phyloP scores from a whole-genome alignment of 805 yeast species.

The Nakazawaea siamensis region DNA sequence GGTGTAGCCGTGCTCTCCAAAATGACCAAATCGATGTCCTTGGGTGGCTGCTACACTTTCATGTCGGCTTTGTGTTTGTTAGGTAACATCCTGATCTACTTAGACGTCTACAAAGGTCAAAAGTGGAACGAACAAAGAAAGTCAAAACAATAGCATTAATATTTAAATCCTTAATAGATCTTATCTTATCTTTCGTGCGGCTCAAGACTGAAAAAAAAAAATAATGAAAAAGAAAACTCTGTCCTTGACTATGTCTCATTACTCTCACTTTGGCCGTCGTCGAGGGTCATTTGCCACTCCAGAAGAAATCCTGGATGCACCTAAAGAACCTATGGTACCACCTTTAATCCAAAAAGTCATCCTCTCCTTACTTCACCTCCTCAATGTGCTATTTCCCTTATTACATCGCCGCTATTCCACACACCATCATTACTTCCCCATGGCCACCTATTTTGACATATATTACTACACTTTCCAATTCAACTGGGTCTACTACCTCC shows the following conservation, averaged over 20 bases:
- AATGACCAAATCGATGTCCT: conserved; percentile 43
- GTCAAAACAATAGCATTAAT: too few relatives aligned
- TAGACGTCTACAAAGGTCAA: conserved; percentile 5
- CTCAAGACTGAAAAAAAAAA: too few relatives aligned
- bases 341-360: too few relatives aligned
- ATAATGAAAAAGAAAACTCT: too few relatives aligned
- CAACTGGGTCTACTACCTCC: conserved; percentile 1
- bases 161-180: too few relatives aligned
- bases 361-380: conserved; percentile 1
- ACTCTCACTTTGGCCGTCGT: too few relatives aligned
- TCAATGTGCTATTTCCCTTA: conserved; percentile 4
- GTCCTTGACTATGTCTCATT: too few relatives aligned
- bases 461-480: background rate
- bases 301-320: background rate
- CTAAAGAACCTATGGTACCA: background rate
- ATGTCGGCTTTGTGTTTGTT: conserved; percentile 35
- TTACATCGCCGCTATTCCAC: background rate
- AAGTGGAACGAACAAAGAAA: conserved; percentile 1
- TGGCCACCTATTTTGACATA: background rate
- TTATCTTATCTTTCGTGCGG: too few relatives aligned
- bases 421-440: conserved; percentile 1
- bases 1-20: conserved; percentile 50
- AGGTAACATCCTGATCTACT: conserved; percentile 11
- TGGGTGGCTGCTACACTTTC: conserved; percentile 68
- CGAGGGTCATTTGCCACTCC: conserved; percentile 1